Percentiles rank a stretch among this genome's conserved stretches.
These are phyloP conservation scores for Sporisorium sorghi DNA, from an alignment of 1,284 basidiomycete species.

Conservation along the genomic window DNA sequence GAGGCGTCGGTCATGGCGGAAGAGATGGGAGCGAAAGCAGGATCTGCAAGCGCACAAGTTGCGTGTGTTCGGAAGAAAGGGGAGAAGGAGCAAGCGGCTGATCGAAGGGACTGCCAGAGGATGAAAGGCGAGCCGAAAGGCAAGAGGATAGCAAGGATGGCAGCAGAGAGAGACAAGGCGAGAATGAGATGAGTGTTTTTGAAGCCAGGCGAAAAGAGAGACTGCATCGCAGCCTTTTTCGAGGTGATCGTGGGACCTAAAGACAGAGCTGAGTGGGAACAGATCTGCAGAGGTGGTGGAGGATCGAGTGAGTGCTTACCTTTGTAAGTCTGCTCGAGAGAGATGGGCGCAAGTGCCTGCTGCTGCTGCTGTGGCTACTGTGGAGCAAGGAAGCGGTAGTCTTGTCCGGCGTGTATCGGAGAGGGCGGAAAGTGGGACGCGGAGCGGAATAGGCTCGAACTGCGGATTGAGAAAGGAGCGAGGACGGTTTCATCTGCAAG, in stretches of 20 bases:
- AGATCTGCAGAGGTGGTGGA: neutral
- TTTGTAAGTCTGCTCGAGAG: slow-evolving; percentile 24
- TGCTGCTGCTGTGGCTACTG: neutral
- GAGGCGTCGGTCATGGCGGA: slow-evolving; percentile 51
- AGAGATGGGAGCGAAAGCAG: slow-evolving; percentile 38
- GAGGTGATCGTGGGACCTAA: neutral
- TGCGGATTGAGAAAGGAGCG: slow-evolving; percentile 22
- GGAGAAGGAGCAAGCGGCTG: slow-evolving; percentile 16
- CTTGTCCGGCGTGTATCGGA: neutral
- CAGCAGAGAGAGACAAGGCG: slow-evolving; percentile 29
- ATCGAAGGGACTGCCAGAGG: slow-evolving; percentile 33
- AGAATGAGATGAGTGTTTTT: slow-evolving; percentile 35
- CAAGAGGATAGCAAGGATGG: slow-evolving; percentile 15
- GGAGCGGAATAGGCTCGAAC: slow-evolving; percentile 24
- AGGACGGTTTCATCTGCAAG: slow-evolving; percentile 37
- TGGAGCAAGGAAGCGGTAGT: slow-evolving; percentile 8
- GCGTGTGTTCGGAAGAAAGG: slow-evolving; percentile 33
- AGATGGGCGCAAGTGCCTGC: slow-evolving; percentile 8
- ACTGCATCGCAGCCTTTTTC: slow-evolving; percentile 18
- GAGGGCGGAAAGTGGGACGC: slow-evolving; percentile 6
- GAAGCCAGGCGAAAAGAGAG: neutral
- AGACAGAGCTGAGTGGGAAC: neutral
- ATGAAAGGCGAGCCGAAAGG: neutral
- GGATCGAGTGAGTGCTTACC: slow-evolving; percentile 21
- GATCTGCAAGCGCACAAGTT: slow-evolving; percentile 40